Evolutionary conservation across 2,329 filamentous ascomycete genomes (phyloP).

Genomic region (Magnaporthiopsis rhizophila): DNA sequence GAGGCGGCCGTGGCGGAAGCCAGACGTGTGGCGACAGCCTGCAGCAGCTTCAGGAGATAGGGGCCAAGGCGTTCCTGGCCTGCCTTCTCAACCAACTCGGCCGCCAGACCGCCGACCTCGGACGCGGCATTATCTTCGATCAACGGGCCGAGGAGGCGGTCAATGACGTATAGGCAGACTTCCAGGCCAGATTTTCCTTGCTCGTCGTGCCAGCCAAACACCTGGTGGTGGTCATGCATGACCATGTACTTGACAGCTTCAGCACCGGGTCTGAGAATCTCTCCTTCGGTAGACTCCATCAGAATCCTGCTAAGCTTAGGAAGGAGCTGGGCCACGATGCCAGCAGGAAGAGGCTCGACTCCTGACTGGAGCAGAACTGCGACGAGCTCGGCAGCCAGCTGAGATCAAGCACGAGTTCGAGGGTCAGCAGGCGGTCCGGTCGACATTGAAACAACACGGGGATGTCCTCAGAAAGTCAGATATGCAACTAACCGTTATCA

Average conservation of each 20-base stretch:
- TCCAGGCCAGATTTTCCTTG: constrained; percentile 77
- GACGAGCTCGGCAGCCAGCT: constrained; percentile 72
- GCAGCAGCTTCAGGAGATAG: constrained; percentile 79
- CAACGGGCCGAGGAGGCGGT: constrained; percentile 72
- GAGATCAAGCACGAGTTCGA: background rate
- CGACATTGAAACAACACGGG: background rate
- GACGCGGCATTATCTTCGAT: constrained; percentile 92
- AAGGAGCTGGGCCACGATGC: constrained; percentile 77
- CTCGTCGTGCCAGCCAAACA: constrained; percentile 79
- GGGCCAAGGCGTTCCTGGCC: constrained; percentile 85
- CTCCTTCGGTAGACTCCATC: constrained; percentile 76
- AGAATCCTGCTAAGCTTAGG: constrained; percentile 80
- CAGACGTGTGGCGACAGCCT: constrained; percentile 79
- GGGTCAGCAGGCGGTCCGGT: background rate
- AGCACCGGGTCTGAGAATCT: constrained; percentile 79
- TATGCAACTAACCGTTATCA: constrained; percentile 57
- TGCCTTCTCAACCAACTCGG: constrained; percentile 91
- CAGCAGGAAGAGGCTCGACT: constrained; percentile 74
- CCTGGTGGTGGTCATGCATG: constrained; percentile 79
- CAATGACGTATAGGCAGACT: constrained; percentile 83
- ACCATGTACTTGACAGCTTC: constrained; percentile 85
- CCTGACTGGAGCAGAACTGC: constrained; percentile 75
- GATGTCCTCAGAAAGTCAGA: too few species aligned
- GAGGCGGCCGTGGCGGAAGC: constrained; percentile 74
- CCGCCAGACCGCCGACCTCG: constrained; percentile 91